Percentiles rank a stretch among this genome's conserved stretches.
phyloP scores from a whole-genome alignment of 2,329 filamentous ascomycete genomes.

The Albophoma yamanashiensis region DNA sequence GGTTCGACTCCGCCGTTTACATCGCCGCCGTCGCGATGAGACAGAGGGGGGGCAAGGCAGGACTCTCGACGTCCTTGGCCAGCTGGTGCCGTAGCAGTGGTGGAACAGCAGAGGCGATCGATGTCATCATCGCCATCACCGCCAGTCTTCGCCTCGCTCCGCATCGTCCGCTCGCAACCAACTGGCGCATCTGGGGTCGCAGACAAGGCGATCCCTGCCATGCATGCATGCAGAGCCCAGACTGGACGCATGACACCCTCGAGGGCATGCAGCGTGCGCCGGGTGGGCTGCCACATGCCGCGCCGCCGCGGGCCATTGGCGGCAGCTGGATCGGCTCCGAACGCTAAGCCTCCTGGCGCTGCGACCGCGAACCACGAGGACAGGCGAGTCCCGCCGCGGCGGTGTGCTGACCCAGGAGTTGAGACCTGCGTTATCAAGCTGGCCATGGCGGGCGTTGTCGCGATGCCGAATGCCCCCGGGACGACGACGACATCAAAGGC shows the following conservation, averaged over 20 bases:
- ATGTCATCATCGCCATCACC: background rate
- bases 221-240: slow-evolving; percentile 1
- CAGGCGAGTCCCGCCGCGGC: background rate
- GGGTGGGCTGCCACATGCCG: slow-evolving; percentile 6
- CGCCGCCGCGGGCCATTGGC: slow-evolving; percentile 1
- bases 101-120: background rate
- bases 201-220: background rate
- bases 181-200: background rate
- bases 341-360: background rate
- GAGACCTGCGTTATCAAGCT: background rate
- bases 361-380: background rate
- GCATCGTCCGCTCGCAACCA: background rate
- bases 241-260: slow-evolving; percentile 10
- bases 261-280: background rate
- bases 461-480: background rate
- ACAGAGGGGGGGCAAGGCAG: background rate
- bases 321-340: background rate
- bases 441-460: background rate
- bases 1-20: no score
- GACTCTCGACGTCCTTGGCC: background rate
- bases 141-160: background rate
- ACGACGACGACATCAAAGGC: background rate
- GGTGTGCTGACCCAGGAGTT: background rate
- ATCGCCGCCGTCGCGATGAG: no score
- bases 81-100: background rate